Evolutionary conservation across 1,284 basidiomycete species (phyloP).

Genomic region (Apiotrichum akiyoshidainum): DNA sequence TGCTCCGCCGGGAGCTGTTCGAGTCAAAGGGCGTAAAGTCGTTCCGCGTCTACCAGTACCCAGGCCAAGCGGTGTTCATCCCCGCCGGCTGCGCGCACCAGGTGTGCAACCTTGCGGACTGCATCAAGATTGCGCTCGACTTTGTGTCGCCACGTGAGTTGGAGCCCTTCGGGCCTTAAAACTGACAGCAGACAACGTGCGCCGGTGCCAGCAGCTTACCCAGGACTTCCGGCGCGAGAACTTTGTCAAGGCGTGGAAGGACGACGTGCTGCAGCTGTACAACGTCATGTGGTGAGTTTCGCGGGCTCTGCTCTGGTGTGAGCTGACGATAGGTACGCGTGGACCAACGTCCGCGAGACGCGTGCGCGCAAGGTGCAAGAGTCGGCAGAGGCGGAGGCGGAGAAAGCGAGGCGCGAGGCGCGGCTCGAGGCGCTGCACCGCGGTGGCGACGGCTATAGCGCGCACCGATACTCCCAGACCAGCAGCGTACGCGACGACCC

Average conservation of each 20-base stretch:
- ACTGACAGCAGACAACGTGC: conserved; percentile 66
- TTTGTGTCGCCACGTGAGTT: conserved; percentile 72
- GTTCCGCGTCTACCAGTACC: conserved; percentile 79
- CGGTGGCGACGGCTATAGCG: conserved; percentile 3
- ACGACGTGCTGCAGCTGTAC: conserved; percentile 85
- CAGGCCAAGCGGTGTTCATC: conserved; percentile 92
- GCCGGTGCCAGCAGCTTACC: conserved; percentile 75
- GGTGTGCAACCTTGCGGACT: conserved; percentile 73
- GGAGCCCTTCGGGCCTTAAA: neutral
- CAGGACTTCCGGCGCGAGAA: conserved; percentile 86
- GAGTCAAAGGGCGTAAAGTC: conserved; percentile 68
- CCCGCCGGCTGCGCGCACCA: conserved; percentile 94
- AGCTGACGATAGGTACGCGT: conserved; percentile 38
- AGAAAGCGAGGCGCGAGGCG: conserved; percentile 17
- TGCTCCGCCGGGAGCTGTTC: conserved; percentile 65
- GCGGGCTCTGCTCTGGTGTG: no score
- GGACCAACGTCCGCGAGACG: conserved; percentile 39
- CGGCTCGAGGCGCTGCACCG: conserved; percentile 22
- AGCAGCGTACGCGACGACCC: conserved; percentile 23
- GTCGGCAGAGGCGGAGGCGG: conserved; percentile 20
- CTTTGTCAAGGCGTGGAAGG: conserved; percentile 81
- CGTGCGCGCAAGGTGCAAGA: conserved; percentile 25
- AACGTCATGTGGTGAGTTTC: conserved; percentile 86
- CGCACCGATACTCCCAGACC: neutral
- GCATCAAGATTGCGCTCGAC: conserved; percentile 93